Conservation (phyloP, 2,329 filamentous ascomycete species). For the Chrysoporthe austroafricana region DNA sequence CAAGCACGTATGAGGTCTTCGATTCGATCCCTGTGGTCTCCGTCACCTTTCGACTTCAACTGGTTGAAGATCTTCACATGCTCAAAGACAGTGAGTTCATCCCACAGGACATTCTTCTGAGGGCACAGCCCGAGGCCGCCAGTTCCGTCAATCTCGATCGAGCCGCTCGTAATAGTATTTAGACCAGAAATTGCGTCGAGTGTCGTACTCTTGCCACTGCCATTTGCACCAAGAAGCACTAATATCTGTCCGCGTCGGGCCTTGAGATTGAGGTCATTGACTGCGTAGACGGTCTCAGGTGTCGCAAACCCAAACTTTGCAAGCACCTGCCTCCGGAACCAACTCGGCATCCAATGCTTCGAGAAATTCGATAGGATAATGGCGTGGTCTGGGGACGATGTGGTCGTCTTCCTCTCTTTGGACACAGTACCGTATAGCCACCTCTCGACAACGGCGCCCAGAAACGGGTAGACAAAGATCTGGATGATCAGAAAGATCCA, state of each 20-base stretch:
- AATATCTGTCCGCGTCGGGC: slow-evolving; percentile 81
- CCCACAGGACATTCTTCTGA: slow-evolving; percentile 94
- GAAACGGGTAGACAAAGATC: slow-evolving; percentile 74
- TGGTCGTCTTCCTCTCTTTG: slow-evolving; percentile 49
- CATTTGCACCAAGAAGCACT: slow-evolving; percentile 85
- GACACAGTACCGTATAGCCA: slow-evolving; percentile 75
- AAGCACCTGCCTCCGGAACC: slow-evolving; percentile 49
- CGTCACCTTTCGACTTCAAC: slow-evolving; percentile 62
- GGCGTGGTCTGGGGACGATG: slow-evolving; percentile 46
- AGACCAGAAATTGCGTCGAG: slow-evolving; percentile 86
- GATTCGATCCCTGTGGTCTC: slow-evolving; percentile 62
- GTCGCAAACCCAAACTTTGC: slow-evolving; percentile 16
- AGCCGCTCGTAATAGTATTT: slow-evolving; percentile 74
- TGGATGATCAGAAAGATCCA: slow-evolving; percentile 80
- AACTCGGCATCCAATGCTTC: slow-evolving; percentile 75
- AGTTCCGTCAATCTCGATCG: slow-evolving; percentile 75
- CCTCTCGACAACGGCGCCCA: slow-evolving; percentile 76
- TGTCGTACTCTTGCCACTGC: slow-evolving; percentile 88
- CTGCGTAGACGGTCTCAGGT: slow-evolving; percentile 71
- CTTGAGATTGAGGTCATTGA: slow-evolving; percentile 72
- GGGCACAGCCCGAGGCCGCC: slow-evolving; percentile 86
- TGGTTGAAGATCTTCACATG: slow-evolving; percentile 84
- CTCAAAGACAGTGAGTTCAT: slow-evolving; percentile 82
- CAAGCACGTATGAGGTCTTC: slow-evolving; percentile 68
- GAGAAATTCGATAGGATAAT: slow-evolving; percentile 75